Base-by-base conservation (phyloP, 805 yeast genomes). In the Cyberlindnera sargentensis region DNA sequence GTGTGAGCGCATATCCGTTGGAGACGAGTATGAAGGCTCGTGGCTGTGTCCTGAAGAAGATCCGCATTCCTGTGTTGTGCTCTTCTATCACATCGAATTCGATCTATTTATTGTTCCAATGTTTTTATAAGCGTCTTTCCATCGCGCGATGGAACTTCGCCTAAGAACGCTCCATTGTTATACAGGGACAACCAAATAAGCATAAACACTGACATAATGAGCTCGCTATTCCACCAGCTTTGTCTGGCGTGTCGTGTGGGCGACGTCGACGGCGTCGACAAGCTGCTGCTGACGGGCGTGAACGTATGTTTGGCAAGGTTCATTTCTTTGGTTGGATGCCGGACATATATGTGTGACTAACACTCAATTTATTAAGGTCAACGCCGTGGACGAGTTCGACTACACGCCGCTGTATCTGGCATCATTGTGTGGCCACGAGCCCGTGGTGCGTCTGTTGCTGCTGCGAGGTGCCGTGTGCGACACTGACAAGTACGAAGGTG, bases 401-500 rank as follows among this genome's bases (percentile, higher is more conserved):
- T 79, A 82, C 55, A 74, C 89, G 3, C 93, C 95, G 1, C 66
- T 85, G 46, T 80, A 82, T 46, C 63, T 85, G 26, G 86, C 88
- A 6, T 76, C 85, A 15, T 56, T 84, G 9, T 84, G 95, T 64
- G 95, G 95, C 1, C 91, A 84, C 58, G 71, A 70, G 47, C 66
- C 65, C 1, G 70, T 85, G 4, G 93, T 85, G n/a, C 67, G 65
- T 42, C 59, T 80, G 39, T 63, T 85, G 24, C 64, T 85, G 8
- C 70, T 74, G 37, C 63, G 78, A 37, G 95, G 95, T 6, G 88
- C 93, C 0, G 70, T 78, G 6, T 84, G 91, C 59, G 90, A 83
- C 59, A 70, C 87, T 54, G 91, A 84, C 56, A 80, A 89, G n/a
- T 79, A 79, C 55, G 85, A 84, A 58, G 93, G 95, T 3, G 86